Base-by-base conservation (phyloP, 345 rosid genomes). In the Nephelium lappaceum region DNA sequence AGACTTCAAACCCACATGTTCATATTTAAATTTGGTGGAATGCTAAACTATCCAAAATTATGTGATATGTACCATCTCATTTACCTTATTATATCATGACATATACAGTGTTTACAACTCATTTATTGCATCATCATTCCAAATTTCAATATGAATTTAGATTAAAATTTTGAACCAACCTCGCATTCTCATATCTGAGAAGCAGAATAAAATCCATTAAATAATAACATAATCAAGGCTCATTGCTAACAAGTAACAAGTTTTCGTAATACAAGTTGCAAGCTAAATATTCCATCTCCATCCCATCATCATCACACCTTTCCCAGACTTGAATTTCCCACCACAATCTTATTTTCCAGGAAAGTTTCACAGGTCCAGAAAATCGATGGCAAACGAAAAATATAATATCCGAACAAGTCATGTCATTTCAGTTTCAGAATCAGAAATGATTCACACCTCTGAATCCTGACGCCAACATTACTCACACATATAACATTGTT, bases 371-470 rank as follows among this genome's bases (percentile, higher is more conserved):
- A 2, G 15, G 0, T 31, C 78, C 65, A 82, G 78, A 82, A 69
- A 82, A 70, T 45, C 27, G 51, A 61, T 11, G 18, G 71, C 69
- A 31, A 38, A 42, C 23, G 5, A 49, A 60, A 53, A 53, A 11
- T 31, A 69, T n/a, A 49, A 60, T 3, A 7, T 53, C 19, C 19
- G 55, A 75, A 65, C 72, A 78, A 53, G 85, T 78, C 55, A 80
- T 69, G 88, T 85, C 85, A 78, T 84, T 77, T 78, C 81, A 65
- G 25, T 21, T 76, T 73, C 64, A 73, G 72, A 70, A 74, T 47
- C 70, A 31, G 79, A 57, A 65, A 78, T 70, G 77, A 71, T 79
- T 60, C 27, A 82, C 77, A 58, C 16, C 69, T 78, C 72, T 65
- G 66, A 66, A 51, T 18, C 27, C 21, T 11, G 71, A 65, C 10